phyloP scores from a whole-genome alignment of 1,284 basidiomycete species.

The Rhodotorula glutinis region DNA sequence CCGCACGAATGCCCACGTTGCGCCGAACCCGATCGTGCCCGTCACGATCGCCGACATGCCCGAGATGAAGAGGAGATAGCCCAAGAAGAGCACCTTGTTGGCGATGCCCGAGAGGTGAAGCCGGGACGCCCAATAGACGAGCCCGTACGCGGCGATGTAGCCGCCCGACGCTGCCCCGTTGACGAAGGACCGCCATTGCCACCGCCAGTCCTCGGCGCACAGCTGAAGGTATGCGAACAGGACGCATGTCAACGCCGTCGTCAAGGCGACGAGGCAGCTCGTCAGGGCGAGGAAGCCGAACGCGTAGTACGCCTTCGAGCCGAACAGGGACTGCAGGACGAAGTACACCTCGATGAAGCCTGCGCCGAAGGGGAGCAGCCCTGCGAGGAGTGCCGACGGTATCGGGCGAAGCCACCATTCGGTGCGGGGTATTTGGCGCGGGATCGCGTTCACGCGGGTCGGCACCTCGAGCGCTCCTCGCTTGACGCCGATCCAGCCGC shows the following conservation, averaged over 20 bases:
- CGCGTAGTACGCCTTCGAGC: slow-evolving; percentile 70
- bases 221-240: slow-evolving; percentile 89
- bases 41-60: slow-evolving; percentile 84
- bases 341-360: slow-evolving; percentile 96
- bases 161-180: slow-evolving; percentile 91
- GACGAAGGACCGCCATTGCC: slow-evolving; percentile 95
- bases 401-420: slow-evolving; percentile 52
- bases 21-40: slow-evolving; percentile 55
- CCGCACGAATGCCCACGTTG: slow-evolving; percentile 71
- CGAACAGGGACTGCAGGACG: slow-evolving; percentile 87
- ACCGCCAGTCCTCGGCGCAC: slow-evolving; percentile 95
- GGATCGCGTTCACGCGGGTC: slow-evolving; percentile 87
- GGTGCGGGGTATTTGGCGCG: slow-evolving; percentile 52
- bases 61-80: slow-evolving; percentile 81
- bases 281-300: slow-evolving; percentile 94
- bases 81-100: slow-evolving; percentile 82
- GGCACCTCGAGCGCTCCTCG: slow-evolving; percentile 79
- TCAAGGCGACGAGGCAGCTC: slow-evolving; percentile 75
- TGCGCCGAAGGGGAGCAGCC: slow-evolving; percentile 89
- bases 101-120: slow-evolving; percentile 72
- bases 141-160: slow-evolving; percentile 78
- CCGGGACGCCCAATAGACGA: slow-evolving; percentile 42
- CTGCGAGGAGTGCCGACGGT: slow-evolving; percentile 75
- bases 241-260: slow-evolving; percentile 84
- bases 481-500: slow-evolving; percentile 70